Base-by-base conservation (phyloP, 371 early-diverging fungal species). In the Haplosporangium sp. region DNA sequence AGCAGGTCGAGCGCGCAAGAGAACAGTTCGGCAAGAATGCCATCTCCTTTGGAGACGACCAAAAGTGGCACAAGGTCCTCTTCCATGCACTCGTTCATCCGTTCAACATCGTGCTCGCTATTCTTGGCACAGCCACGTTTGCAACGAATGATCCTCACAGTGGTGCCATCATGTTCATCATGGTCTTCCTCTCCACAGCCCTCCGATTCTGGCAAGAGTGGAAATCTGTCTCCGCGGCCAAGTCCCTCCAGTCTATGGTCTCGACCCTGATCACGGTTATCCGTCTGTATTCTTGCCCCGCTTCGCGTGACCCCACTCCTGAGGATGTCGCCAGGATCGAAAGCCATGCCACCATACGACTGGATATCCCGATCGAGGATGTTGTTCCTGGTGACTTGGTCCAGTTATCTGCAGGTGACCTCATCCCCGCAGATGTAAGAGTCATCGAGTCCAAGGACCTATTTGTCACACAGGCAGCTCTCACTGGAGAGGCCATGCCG, bases 401-500 rank as follows among this genome's bases (percentile, higher is more conserved):
- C 37, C 62, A 59, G 43, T 61, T 84, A 20, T 64, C 69, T 4
- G 82, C 81, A 18, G 84, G 84, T 38, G 81, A 81, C 53, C 37
- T 84, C 11, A 65, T 84, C 23, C 81, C 81, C 9, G 82, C 74
- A 2, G 84, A 84, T 55, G 70, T 76, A 38, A 55, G 46, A 11
- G 18, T 84, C 16, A 51, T 84, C 14, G 73, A 74, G 16, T 81
- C 82, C 55, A 82, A 81, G 62, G 77, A 84, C 60, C 62, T 84
- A 21, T 81, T 74, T 45, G 76, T 82, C 12, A 81, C 82, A 7
- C 77, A 83, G 55, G 80, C 83, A 10, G 62, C 65, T 14, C 54
- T 74, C 23, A 84, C 84, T 10, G 84, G 84, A 8, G 84, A 84
- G 61, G 73, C 80, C 37, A 68, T 84, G 55, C 84, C 84, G 0